Base-by-base conservation (phyloP, 2,329 filamentous ascomycete species). In the Aspergillus intermedius region DNA sequence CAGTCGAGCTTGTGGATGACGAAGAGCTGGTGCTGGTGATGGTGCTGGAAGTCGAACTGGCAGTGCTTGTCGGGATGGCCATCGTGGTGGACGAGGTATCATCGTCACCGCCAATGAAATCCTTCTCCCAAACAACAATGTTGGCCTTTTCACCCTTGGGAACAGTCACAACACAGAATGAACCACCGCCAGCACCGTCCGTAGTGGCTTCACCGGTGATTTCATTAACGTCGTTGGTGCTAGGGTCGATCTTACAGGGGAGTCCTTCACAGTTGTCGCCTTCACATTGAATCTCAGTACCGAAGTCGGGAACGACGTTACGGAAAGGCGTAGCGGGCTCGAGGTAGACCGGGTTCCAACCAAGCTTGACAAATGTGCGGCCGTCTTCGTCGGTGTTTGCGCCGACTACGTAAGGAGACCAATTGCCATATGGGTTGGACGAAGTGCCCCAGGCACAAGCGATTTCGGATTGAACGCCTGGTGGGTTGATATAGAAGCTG, bases 401-500 rank as follows among this genome's bases (percentile, higher is more conserved):
- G 50, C 87, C 87, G 12, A 84, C 83, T 54, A 90, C 86, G 61
- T 83, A 91, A 2, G 86, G 82, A 45, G 79, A 75, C 87, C 87
- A 91, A 72, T 91, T 91, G 44, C 87, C 87, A 56, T 82, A 68
- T 1, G 84, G 76, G 54, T 82, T 74, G 37, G 73, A 71, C 7
- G 74, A 74, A 41, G 78, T 78, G 49, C 87, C 86, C 87, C 87
- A 91, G 49, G 84, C 68, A 65, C 87, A 91, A 45, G 79, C 86
- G 44, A 82, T 77, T 4, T 73, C 71, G 5, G 77, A 72, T 23
- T 63, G 59, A 42, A 81, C 74, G 52, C 87, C 87, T 30, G 87
- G 87, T 25, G 84, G 78, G 70, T 91, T 91, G 72, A 91, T 80
- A 62, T 91, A 91, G 69, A 79, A 90, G 66, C 82, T 86, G n/a